Conservation (phyloP, 768 basidiomycete species). For the Lactarius quietus region DNA sequence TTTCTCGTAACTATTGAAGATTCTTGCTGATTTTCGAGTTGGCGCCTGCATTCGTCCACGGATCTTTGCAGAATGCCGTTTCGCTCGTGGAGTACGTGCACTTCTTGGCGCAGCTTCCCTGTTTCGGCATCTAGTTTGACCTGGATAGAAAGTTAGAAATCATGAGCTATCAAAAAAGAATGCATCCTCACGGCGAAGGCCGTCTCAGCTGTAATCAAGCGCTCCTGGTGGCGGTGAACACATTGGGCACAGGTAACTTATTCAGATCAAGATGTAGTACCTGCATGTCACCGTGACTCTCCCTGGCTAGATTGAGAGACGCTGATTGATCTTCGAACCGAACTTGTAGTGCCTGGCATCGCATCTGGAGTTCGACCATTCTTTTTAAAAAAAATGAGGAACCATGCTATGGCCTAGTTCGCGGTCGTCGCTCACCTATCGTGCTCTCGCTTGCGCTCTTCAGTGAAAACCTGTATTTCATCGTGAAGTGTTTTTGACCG, state of each 20-base stretch:
- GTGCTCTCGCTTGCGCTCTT: constrained; percentile 15
- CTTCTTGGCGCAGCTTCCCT: constrained; percentile 37
- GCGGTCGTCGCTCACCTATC: constrained; percentile 10
- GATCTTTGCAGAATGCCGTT: constrained; percentile 33
- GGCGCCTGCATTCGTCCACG: constrained; percentile 23
- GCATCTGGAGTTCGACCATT: constrained; percentile 22
- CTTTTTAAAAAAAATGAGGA: constrained; percentile 4
- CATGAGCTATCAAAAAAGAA: constrained; percentile 6
- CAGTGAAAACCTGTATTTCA: constrained; percentile 5
- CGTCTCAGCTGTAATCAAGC: constrained; percentile 36
- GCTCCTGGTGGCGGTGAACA: constrained; percentile 34
- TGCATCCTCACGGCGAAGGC: constrained; percentile 35
- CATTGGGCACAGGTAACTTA: constrained; percentile 1
- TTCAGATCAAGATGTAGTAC: constrained; percentile 30
- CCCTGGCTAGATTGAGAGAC: constrained; percentile 51
- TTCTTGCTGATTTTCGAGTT: constrained; percentile 23
- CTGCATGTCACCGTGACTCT: constrained; percentile 51
- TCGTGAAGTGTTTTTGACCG: constrained; percentile 10
- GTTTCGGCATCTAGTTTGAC: constrained; percentile 34
- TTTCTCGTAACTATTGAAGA: constrained; percentile 4
- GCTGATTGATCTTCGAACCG: constrained; percentile 56
- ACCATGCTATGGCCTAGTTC: background rate
- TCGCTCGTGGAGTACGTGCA: constrained; percentile 42
- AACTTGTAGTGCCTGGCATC: constrained; percentile 48
- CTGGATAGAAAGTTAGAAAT: constrained; percentile 12